Percentiles rank a stretch among this genome's conserved stretches.
Conservation (phyloP, 306 rosid species). For the Hippophae gyantsensis region DNA sequence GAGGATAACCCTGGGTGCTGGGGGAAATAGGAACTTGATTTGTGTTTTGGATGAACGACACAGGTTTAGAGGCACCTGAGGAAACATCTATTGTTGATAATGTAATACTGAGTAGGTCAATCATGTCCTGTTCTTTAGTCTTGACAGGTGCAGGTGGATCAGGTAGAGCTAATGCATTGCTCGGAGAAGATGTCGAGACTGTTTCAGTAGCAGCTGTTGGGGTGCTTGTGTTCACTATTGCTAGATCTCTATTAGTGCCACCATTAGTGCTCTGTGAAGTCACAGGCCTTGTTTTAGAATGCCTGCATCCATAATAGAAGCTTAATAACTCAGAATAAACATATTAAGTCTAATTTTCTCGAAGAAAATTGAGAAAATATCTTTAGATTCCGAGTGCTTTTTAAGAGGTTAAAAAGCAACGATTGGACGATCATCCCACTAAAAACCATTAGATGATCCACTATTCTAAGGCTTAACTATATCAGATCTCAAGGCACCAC, state of each 20-base stretch:
- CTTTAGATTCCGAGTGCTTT: no score
- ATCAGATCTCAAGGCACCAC: no score
- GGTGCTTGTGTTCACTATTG: slow-evolving; percentile 21
- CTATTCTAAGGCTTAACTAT: no score
- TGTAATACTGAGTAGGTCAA: slow-evolving; percentile 78
- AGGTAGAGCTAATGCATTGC: slow-evolving; percentile 53
- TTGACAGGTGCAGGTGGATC: slow-evolving; percentile 52
- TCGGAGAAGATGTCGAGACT: slow-evolving; percentile 31
- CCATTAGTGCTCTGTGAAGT: slow-evolving; percentile 32
- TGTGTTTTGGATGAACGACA: slow-evolving; percentile 42
- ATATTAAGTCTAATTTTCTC: background rate
- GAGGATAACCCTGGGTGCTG: slow-evolving; percentile 34
- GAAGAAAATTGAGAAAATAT: background rate
- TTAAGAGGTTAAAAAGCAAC: no score
- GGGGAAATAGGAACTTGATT: slow-evolving; percentile 43
- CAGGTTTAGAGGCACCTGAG: slow-evolving; percentile 24
- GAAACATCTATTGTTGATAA: slow-evolving; percentile 46
- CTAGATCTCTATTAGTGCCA: slow-evolving; percentile 31
- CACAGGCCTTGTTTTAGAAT: slow-evolving; percentile 39
- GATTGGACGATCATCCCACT: no score
- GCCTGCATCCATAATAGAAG: slow-evolving; percentile 50
- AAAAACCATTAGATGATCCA: no score
- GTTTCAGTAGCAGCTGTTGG: slow-evolving; percentile 20
- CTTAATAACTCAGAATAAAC: slow-evolving; percentile 6
- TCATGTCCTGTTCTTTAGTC: slow-evolving; percentile 68